Evolutionary conservation across 2,329 filamentous ascomycete species (phyloP), one percentile per base, ranked within the genome.

Genomic region (Xylaria hypoxylon): DNA sequence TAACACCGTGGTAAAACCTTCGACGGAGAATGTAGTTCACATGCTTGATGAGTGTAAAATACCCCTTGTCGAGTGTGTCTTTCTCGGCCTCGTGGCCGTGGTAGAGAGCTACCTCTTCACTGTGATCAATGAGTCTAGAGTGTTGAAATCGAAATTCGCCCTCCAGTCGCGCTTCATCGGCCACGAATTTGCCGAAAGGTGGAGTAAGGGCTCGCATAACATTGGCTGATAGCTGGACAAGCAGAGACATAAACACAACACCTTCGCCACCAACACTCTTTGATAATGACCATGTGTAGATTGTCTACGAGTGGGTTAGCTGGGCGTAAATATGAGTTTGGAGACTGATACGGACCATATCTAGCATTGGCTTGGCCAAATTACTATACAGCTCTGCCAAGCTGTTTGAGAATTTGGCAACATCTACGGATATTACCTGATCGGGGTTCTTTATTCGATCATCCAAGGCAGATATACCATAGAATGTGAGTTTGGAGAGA

Each of bases 371-470:
- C 78, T 99, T 99, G 2, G 96, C 96, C 42, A 99, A 83, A 77
- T 98, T 98, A 69, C 94, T 97, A 80, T 99, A 99, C 6, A 99
- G 83, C 78, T 98, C 95, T 1, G 96, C 95, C 68, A 98, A 81
- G 73, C 93, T 97, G 78, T 97, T 97, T 28, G 94, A 96, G 82
- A 99, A 99, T 74, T 96, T 95, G 68, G 94, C 92, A 10, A 99
- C 93, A 77, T 99, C 96, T 31, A 98, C 95, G 0, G 95, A 96
- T 73, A 99, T 97, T 48, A 99, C 87, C 80, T 99, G 96, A 77
- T 99, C 96, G 2, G 96, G 93, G 76, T 99, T 99, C 84, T 97
- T 97, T 85, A 99, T 97, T 77, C 96, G 89, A 78, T 99, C 96
- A 75, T 99, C 96, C 40, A 99, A 85, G 0, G 96, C 94, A 0